Conservation (phyloP, 176 grass and related monocot genomes). For the Canna indica region DNA sequence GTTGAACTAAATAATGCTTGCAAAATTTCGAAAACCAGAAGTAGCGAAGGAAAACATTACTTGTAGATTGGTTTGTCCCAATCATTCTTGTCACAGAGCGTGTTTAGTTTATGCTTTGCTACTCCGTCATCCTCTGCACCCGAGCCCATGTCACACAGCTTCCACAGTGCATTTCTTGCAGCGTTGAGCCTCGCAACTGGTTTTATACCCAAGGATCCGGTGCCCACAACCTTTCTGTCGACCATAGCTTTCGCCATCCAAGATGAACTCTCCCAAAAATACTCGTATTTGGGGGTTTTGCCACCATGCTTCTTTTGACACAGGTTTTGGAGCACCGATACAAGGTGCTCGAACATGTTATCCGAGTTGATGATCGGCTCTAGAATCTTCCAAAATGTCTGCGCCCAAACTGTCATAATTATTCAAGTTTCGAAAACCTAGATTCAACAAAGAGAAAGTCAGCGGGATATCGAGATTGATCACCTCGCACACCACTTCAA, state of each 20-base stretch:
- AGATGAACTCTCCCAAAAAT: slow-evolving; percentile 30
- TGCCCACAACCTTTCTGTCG: slow-evolving; percentile 34
- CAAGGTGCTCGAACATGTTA: slow-evolving; percentile 65
- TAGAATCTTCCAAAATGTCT: slow-evolving; percentile 52
- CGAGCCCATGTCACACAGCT: slow-evolving; percentile 22
- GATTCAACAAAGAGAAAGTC: not conserved
- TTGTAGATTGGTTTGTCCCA: too few relatives aligned
- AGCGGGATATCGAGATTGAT: not conserved
- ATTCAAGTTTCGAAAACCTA: too few relatives aligned
- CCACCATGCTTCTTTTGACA: slow-evolving; percentile 67
- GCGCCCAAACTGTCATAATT: not conserved
- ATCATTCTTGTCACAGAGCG: too few relatives aligned
- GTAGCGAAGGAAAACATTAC: too few relatives aligned
- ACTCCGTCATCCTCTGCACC: too few relatives aligned
- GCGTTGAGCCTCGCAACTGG: slow-evolving; percentile 68
- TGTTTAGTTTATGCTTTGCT: too few relatives aligned
- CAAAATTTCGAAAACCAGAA: too few relatives aligned
- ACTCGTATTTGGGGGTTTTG: slow-evolving; percentile 34
- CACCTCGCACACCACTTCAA: slow-evolving; percentile 22
- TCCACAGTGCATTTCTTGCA: slow-evolving; percentile 53
- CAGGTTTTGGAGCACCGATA: slow-evolving; percentile 46
- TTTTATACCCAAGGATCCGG: slow-evolving; percentile 47
- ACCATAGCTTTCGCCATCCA: slow-evolving; percentile 42
- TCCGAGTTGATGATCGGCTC: slow-evolving; percentile 75
- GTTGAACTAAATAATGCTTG: too few relatives aligned